Evolutionary conservation across 2,329 filamentous ascomycete species (phyloP), one percentile per base, ranked within the genome.

Genomic region (Lasiodiplodia theobromae): DNA sequence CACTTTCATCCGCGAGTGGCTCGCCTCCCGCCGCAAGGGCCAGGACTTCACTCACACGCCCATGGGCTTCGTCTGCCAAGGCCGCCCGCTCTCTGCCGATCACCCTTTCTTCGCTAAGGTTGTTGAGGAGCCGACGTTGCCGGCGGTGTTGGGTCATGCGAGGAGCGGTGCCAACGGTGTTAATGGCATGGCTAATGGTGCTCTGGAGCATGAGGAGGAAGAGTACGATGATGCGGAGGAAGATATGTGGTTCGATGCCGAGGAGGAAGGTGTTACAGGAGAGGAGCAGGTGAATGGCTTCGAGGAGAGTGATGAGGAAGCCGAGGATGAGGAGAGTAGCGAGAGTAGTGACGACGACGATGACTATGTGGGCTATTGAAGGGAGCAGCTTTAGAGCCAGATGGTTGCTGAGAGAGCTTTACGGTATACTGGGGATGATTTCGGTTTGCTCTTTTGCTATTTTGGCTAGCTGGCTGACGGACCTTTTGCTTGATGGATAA

Each of bases 11-110:
- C 81, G 86, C 25, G 87, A 89, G 56, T 90, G 87, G 87, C 77
- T 89, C 0, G 77, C 84, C 0, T 69, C 87, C 0, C 81, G 85
- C 0, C 83, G 87, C 1, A 85, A 85, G 47, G 84, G 84, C 0
- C 86, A 88, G 68, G 87, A 90, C 69, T 83, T 89, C 64, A 73
- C 82, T 16, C 85, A 89, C 31, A 89, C 86, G 0, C 88, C 87
- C 0, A 88, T 89, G 82, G 87, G 87, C 0, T 86, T 85, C 71
- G 68, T 89, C 4, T 84, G 83, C 2, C 84, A 85, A 14, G 85
- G 86, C 14, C 86, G 86, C 69, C 73, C 77, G 0, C 77, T 90
- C 0, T 76, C 76, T 0, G 73, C 76, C 4, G 79, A 79, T 14
- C 87, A 89, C 65, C 77, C 84, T 0, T 89, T 89, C 77, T 89